These are phyloP conservation scores for Citrus australasica DNA, from an alignment of 345 rosid genomes.

Conservation along the genomic window DNA sequence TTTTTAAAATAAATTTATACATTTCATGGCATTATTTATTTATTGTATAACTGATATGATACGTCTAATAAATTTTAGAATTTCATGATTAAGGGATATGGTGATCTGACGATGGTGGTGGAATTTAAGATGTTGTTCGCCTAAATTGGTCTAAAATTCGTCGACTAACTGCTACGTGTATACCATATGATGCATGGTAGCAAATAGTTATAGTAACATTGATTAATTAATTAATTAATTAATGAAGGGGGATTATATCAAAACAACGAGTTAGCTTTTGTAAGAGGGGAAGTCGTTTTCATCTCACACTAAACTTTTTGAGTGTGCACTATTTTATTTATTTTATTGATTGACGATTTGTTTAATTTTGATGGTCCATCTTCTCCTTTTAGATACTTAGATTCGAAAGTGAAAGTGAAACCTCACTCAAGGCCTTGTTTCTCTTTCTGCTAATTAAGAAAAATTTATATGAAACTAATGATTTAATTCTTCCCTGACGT, in stretches of 20 bases:
- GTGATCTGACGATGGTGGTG: not conserved
- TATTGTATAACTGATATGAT: no score
- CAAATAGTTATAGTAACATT: not conserved
- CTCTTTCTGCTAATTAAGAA: slow-evolving; percentile 11
- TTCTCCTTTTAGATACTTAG: slow-evolving; percentile 17
- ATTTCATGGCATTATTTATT: no score
- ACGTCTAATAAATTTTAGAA: no score
- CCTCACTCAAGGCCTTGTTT: slow-evolving; percentile 20
- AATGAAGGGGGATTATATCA: not conserved
- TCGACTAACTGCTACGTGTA: not conserved
- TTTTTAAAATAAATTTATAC: no score
- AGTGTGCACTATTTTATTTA: slow-evolving; percentile 6
- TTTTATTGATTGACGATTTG: not conserved
- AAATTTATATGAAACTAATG: slow-evolving; percentile 4
- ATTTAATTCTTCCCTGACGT: not conserved
- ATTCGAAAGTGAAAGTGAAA: slow-evolving; percentile 41
- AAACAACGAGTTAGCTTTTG: not conserved
- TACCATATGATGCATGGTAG: slow-evolving; percentile 7
- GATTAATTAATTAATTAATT: not conserved
- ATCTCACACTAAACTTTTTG: slow-evolving; percentile 10
- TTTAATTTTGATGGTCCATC: slow-evolving; percentile 24
- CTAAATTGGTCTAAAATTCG: not conserved
- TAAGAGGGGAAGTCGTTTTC: slow-evolving; percentile 28
- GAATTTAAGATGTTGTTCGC: not conserved
- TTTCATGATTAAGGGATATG: not conserved